phyloP scores from a whole-genome alignment of 169 alveolate species.

The Hepatocystis sp. region DNA sequence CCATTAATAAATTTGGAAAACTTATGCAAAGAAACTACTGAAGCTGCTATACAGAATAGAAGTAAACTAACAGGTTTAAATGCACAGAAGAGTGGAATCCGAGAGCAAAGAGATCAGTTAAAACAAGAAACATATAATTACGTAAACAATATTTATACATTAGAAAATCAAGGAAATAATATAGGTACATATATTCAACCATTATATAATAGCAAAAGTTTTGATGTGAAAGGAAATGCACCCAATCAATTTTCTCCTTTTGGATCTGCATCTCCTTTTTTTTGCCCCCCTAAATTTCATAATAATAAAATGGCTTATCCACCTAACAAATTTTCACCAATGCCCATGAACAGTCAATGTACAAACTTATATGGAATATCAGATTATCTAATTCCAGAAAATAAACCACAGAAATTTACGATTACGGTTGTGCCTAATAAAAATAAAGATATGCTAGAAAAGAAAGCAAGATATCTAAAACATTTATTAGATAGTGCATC shows the following conservation, averaged over 20 bases:
- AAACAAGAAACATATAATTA: conserved; percentile 7
- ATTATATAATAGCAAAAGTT: conserved; percentile 23
- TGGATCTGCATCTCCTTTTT: conserved; percentile 58
- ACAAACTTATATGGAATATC: conserved; percentile 64
- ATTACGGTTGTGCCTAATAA: conserved; percentile 74
- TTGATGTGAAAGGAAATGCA: neutral
- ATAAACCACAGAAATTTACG: conserved; percentile 51
- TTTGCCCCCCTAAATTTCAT: conserved; percentile 57
- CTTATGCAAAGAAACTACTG: conserved; percentile 54
- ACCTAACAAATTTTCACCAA: conserved; percentile 26
- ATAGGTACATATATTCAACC: conserved; percentile 75
- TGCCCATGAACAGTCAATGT: conserved; percentile 13
- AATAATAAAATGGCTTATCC: conserved; percentile 28
- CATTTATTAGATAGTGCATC: conserved; percentile 54
- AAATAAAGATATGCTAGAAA: conserved; percentile 49
- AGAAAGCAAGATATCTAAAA: conserved; percentile 61
- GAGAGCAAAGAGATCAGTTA: conserved; percentile 2
- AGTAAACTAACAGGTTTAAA: neutral
- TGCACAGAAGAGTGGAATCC: neutral
- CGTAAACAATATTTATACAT: conserved; percentile 47
- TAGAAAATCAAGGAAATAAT: conserved; percentile 50
- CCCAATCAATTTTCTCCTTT: conserved; percentile 31
- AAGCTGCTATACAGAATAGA: conserved; percentile 14
- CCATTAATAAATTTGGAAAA: conserved; percentile 73
- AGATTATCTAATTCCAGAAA: conserved; percentile 66